Percentiles rank a stretch among this genome's conserved stretches.
phyloP scores from a whole-genome alignment of 345 rosid genomes.

The Cardamine chenopodiifolia region DNA sequence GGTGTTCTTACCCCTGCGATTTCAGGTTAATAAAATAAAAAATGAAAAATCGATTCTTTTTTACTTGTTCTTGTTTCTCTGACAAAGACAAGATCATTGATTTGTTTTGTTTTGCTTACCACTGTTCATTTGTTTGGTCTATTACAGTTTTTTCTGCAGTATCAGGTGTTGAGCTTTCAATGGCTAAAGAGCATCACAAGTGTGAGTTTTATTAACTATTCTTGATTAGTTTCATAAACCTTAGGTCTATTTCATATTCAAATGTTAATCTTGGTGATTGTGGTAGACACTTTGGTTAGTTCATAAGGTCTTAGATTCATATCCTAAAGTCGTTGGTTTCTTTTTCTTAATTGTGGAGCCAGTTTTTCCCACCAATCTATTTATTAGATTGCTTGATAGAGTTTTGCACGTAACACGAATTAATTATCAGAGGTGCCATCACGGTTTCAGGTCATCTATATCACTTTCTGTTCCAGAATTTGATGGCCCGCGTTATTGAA shows the following conservation, averaged over 20 bases:
- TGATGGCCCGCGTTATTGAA: slow-evolving; percentile 37
- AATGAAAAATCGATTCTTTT: slow-evolving; percentile 1
- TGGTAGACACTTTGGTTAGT: slow-evolving; percentile 16
- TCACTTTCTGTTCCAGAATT: slow-evolving; percentile 21
- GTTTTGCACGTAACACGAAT: slow-evolving; percentile 40
- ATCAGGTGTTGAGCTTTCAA: slow-evolving; percentile 85
- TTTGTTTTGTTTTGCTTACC: background rate
- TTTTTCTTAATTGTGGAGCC: slow-evolving; percentile 34
- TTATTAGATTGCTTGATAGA: slow-evolving; percentile 27
- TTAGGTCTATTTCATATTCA: background rate
- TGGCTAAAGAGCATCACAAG: slow-evolving; percentile 76
- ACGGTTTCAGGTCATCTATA: background rate
- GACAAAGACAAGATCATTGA: slow-evolving; percentile 9
- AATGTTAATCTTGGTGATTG: slow-evolving; percentile 3
- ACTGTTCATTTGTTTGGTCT: slow-evolving; percentile 21
- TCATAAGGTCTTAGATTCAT: slow-evolving; percentile 2
- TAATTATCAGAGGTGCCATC: background rate
- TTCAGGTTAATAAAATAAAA: slow-evolving; percentile 54
- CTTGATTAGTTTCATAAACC: background rate
- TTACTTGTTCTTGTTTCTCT: slow-evolving; percentile 16
- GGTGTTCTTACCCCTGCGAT: slow-evolving; percentile 88
- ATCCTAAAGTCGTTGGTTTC: background rate
- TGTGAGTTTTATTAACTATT: slow-evolving; percentile 48
- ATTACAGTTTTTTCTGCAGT: slow-evolving; percentile 87
- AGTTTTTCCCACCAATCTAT: slow-evolving; percentile 27